Evolutionary conservation across 2,329 filamentous ascomycete species (phyloP), one percentile per base, ranked within the genome.

Genomic region (Cladosporium sp.): DNA sequence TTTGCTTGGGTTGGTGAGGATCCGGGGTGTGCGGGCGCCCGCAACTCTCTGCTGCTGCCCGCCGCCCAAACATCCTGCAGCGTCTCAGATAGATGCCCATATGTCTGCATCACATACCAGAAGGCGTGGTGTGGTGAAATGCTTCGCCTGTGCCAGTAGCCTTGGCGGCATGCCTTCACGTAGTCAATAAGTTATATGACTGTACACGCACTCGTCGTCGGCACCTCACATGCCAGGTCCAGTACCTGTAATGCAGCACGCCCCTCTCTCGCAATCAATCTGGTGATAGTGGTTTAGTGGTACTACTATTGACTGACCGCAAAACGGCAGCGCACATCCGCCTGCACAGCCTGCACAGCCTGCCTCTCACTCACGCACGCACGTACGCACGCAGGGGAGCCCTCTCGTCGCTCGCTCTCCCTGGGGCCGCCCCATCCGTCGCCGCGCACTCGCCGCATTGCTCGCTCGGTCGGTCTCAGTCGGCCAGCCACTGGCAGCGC

Each of bases 11-110:
- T 16, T 11, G 5, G 43, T 46, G 43, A 46, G 43, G 43, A 46
- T 46, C 43, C 43, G 43, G 43, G 43, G 43, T 16, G 19, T 30
- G 40, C 32, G 40, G 40, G 40, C 40, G 40, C 16, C 40, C 40
- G 40, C 40, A 43, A 43, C 22, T 27, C 22, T 27, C 22, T 27
- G 22, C 22, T 27, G 22, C 22, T 27, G 22, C 40, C 38, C 20
- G n/a, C 22, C 39, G 40, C 29, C 40, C 40, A 43, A 33, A 43
- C 40, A 43, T n/a, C 22, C 9, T 27, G 22, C 22, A 9, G 4
- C 22, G 22, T 27, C 22, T 27, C 22, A 27, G 22, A 27, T 27
- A 9, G 4, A 27, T 9, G 9, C 9, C 22, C 20, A 13, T 27
- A 4, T 5, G 5, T 27, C 22, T 27, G 22, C 22, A 27, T 27